Conservation (phyloP, 495 filamentous ascomycete species). For the Neurospora sp. region DNA sequence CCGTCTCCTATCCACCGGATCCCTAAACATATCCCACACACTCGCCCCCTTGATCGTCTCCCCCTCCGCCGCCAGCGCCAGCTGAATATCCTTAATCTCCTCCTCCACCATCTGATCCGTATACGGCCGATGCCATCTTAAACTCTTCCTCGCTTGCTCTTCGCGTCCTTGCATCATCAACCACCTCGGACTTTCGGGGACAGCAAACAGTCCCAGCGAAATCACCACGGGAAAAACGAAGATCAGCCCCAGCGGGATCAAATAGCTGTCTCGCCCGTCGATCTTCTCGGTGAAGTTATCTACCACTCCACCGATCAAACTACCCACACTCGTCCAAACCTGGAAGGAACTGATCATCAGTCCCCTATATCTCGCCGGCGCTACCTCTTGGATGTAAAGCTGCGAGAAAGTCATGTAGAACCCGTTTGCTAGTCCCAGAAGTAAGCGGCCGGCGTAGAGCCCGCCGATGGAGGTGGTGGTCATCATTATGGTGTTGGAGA, state of each 20-base stretch:
- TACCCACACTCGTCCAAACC: constrained; percentile 24
- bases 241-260: constrained; percentile 46
- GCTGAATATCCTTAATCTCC: constrained; percentile 41
- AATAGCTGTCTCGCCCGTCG: constrained; percentile 33
- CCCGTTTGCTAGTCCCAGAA: constrained; percentile 45
- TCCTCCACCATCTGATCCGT: constrained; percentile 27
- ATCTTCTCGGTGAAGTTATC: constrained; percentile 45
- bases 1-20: constrained; percentile 39
- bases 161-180: constrained; percentile 37
- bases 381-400: constrained; percentile 39
- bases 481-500: constrained; percentile 45
- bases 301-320: constrained; percentile 45
- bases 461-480: constrained; percentile 36
- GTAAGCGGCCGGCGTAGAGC: constrained; percentile 41
- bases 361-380: constrained; percentile 37
- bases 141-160: constrained; percentile 35
- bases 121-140: constrained; percentile 34
- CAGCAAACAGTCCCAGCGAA: constrained; percentile 40
- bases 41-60: constrained; percentile 27
- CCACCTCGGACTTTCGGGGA: constrained; percentile 54
- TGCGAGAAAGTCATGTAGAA: constrained; percentile 47
- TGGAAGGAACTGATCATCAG: constrained; percentile 31
- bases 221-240: constrained; percentile 44
- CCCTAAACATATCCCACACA: constrained; percentile 40
- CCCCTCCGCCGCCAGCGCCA: constrained; percentile 36